Conservation (phyloP, 1,139 yeast species). For the Schwanniomyces etchellsii region DNA sequence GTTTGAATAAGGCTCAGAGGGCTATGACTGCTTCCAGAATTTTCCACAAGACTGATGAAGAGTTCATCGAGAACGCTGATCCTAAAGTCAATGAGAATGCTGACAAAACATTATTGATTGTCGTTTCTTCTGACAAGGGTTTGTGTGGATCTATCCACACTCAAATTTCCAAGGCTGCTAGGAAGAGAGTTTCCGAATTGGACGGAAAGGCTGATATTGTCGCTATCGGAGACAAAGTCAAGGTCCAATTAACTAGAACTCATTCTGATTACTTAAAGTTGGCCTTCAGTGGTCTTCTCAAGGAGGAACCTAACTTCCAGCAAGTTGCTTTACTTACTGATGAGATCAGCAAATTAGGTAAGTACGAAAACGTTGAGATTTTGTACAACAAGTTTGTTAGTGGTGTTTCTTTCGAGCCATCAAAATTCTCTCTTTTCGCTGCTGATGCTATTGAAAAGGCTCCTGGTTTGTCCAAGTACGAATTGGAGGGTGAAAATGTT, state of each 20-base stretch:
- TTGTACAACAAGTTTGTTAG: slow-evolving; percentile 83
- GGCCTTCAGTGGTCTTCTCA: slow-evolving; percentile 87
- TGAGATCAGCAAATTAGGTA: slow-evolving; percentile 64
- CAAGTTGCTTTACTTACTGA: slow-evolving; percentile 90
- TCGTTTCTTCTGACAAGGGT: slow-evolving; percentile 95
- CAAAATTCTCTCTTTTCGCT: slow-evolving; percentile 60
- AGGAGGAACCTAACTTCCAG: slow-evolving; percentile 89
- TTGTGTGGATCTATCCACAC: slow-evolving; percentile 98
- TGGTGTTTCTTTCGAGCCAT: slow-evolving; percentile 89
- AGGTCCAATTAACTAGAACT: slow-evolving; percentile 82
- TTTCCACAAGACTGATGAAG: slow-evolving; percentile 74
- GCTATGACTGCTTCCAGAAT: slow-evolving; percentile 89
- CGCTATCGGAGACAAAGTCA: slow-evolving; percentile 91
- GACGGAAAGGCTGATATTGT: slow-evolving; percentile 73
- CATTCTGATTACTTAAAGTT: slow-evolving; percentile 64
- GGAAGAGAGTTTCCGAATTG: slow-evolving; percentile 54
- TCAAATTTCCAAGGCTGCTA: slow-evolving; percentile 85
- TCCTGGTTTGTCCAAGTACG: slow-evolving; percentile 81
- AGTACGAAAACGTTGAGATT: slow-evolving; percentile 74
- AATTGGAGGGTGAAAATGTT: slow-evolving; percentile 70
- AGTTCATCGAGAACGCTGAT: slow-evolving; percentile 78
- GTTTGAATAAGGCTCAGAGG: slow-evolving; percentile 92
- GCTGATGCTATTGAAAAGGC: slow-evolving; percentile 74
- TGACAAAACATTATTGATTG: slow-evolving; percentile 69
- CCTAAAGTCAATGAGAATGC: slow-evolving; percentile 43